Percentiles rank a stretch among this genome's conserved stretches.
Conservation (phyloP, 768 basidiomycete species). For the Leucocoprinus sp. region DNA sequence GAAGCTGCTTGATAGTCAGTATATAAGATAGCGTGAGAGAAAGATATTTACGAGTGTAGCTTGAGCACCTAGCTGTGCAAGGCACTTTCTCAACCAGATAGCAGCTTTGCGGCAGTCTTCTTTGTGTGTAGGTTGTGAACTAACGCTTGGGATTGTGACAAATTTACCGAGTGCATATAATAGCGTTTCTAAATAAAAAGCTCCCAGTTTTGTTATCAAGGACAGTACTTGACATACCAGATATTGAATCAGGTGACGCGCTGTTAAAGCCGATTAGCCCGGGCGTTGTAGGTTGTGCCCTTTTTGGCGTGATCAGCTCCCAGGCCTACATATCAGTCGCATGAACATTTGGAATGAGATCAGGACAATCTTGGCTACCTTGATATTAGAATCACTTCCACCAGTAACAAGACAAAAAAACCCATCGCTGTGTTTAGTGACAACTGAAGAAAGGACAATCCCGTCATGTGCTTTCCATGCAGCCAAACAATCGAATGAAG, state of each 20-base stretch:
- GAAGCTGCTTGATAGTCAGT: slow-evolving; percentile 39
- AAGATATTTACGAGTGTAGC: slow-evolving; percentile 52
- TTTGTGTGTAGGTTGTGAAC: slow-evolving; percentile 51
- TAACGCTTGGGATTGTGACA: slow-evolving; percentile 82
- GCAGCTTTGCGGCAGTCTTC: slow-evolving; percentile 94
- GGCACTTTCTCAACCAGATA: slow-evolving; percentile 83
- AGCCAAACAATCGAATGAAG: slow-evolving; percentile 77
- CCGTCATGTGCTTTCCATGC: slow-evolving; percentile 78
- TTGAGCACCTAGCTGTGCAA: slow-evolving; percentile 82
- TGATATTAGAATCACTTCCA: slow-evolving; percentile 79
- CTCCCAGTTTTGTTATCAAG: no score
- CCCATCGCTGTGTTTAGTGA: slow-evolving; percentile 30
- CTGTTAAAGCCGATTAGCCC: neutral
- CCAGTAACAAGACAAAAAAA: slow-evolving; percentile 58
- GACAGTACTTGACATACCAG: slow-evolving; percentile 17
- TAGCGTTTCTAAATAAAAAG: slow-evolving; percentile 55
- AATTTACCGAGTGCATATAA: slow-evolving; percentile 78
- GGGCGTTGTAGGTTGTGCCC: slow-evolving; percentile 13
- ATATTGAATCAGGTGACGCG: slow-evolving; percentile 13
- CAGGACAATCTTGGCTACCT: slow-evolving; percentile 38
- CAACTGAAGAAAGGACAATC: slow-evolving; percentile 73
- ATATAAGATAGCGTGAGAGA: neutral
- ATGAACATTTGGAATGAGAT: neutral
- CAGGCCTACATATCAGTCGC: slow-evolving; percentile 34
- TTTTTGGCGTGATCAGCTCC: slow-evolving; percentile 34